Conservation (phyloP, 768 basidiomycete genomes). For the Lactarius evosmus region DNA sequence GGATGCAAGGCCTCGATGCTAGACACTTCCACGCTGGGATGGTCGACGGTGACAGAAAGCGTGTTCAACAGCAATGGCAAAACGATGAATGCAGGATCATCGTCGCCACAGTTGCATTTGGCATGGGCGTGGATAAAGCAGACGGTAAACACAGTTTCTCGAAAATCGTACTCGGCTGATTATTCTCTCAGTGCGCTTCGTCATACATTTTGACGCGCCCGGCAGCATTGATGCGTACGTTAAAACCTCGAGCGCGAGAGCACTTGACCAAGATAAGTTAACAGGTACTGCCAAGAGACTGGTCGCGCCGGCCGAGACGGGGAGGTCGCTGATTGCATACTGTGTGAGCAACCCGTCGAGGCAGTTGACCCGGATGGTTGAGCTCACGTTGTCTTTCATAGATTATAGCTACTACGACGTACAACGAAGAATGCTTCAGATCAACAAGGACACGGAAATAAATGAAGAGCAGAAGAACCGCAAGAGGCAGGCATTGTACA, state of each 20-base stretch:
- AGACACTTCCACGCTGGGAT: constrained; percentile 87
- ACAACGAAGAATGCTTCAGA: constrained; percentile 52
- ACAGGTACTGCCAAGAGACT: constrained; percentile 91
- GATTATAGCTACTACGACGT: constrained; percentile 67
- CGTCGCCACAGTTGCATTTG: constrained; percentile 94
- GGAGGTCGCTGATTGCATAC: constrained; percentile 73
- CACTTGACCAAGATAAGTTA: constrained; percentile 16
- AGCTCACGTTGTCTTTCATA: constrained; percentile 32
- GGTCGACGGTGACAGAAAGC: constrained; percentile 55
- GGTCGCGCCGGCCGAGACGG: constrained; percentile 96
- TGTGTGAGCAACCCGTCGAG: constrained; percentile 53
- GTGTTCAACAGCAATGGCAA: constrained; percentile 72
- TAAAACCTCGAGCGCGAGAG: not conserved
- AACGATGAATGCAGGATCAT: constrained; percentile 69
- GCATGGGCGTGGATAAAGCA: constrained; percentile 93
- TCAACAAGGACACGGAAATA: constrained; percentile 46
- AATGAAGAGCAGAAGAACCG: constrained; percentile 57
- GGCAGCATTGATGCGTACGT: constrained; percentile 78
- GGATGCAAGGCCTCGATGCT: constrained; percentile 58
- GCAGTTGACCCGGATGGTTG: not conserved
- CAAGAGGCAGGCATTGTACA: constrained; percentile 58
- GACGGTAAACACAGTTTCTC: constrained; percentile 47
- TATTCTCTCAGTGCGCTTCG: constrained; percentile 67
- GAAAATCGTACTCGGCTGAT: not conserved
- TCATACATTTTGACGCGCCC: constrained; percentile 84